phyloP scores from a whole-genome alignment of 352 stramenopile species.

The Globisporangium echinulatum region DNA sequence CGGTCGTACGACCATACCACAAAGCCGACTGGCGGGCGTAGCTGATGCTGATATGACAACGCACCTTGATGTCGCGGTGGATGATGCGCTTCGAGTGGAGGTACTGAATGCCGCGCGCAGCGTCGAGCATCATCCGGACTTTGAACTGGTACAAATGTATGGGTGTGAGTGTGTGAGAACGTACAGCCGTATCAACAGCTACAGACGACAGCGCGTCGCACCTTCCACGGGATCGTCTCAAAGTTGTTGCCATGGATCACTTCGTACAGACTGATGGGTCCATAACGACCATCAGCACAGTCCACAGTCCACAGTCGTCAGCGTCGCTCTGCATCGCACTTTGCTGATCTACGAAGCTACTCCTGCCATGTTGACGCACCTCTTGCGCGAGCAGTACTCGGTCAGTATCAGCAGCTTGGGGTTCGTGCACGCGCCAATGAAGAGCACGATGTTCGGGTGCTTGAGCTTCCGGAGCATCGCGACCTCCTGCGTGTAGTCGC shows the following conservation, averaged over 20 bases:
- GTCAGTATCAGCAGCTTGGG: slow-evolving; percentile 88
- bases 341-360: too few relatives aligned
- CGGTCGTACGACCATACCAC: too few relatives aligned
- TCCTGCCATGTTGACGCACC: slow-evolving; percentile 22
- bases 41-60: neutral
- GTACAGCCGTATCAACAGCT: neutral
- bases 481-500: slow-evolving; percentile 83
- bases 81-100: slow-evolving; percentile 85
- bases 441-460: slow-evolving; percentile 88
- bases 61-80: slow-evolving; percentile 87
- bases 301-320: neutral
- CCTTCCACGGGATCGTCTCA: slow-evolving; percentile 86
- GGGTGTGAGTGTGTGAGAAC: neutral
- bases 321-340: too few relatives aligned
- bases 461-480: slow-evolving; percentile 82
- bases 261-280: slow-evolving; percentile 64
- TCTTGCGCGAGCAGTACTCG: slow-evolving; percentile 87
- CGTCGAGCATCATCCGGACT: slow-evolving; percentile 87
- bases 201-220: slow-evolving; percentile 10
- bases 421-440: slow-evolving; percentile 87
- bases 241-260: slow-evolving; percentile 88
- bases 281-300: neutral
- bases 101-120: slow-evolving; percentile 84
- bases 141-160: slow-evolving; percentile 51
- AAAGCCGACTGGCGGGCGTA: too few relatives aligned